A percentile compares a stretch with the other conserved stretches of the same genome.
phyloP scores from a whole-genome alignment of 495 filamentous ascomycete species.

The Xylaria sp. region DNA sequence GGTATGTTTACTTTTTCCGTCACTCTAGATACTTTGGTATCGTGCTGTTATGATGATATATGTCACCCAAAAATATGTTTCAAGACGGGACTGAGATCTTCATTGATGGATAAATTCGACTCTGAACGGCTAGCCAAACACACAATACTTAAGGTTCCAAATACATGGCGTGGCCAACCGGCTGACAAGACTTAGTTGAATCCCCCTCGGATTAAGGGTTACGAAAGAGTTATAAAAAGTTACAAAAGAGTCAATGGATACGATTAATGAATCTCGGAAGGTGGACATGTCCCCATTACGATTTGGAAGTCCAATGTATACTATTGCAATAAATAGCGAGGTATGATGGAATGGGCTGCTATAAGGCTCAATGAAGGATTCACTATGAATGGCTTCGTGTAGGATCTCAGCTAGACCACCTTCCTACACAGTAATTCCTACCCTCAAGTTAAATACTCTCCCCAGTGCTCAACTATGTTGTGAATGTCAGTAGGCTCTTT shows the following conservation, averaged over 20 bases:
- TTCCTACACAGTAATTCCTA: neutral
- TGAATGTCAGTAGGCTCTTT: neutral
- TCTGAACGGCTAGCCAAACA: constrained; percentile 19
- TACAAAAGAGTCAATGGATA: neutral
- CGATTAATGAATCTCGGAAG: neutral
- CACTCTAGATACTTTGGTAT: neutral
- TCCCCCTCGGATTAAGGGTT: neutral
- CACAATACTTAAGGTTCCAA: neutral
- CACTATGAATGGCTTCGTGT: neutral
- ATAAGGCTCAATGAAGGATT: neutral
- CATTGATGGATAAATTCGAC: constrained; percentile 38
- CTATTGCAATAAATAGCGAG: neutral
- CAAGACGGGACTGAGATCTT: constrained; percentile 46
- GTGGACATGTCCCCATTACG: neutral
- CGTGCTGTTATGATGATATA: constrained; percentile 39
- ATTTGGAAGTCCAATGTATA: neutral
- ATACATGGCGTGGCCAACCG: neutral
- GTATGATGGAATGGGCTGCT: neutral
- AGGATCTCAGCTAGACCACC: too few species aligned
- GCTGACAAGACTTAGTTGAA: neutral
- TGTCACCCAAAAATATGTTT: constrained; percentile 42
- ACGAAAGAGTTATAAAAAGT: neutral
- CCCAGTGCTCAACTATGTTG: neutral
- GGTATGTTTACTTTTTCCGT: neutral
- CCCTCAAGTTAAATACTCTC: neutral